Percentiles rank a stretch among this genome's conserved stretches.
These are phyloP conservation scores for Fusarium aywerte DNA, from an alignment of 2,329 filamentous ascomycete species.

Conservation along the genomic window DNA sequence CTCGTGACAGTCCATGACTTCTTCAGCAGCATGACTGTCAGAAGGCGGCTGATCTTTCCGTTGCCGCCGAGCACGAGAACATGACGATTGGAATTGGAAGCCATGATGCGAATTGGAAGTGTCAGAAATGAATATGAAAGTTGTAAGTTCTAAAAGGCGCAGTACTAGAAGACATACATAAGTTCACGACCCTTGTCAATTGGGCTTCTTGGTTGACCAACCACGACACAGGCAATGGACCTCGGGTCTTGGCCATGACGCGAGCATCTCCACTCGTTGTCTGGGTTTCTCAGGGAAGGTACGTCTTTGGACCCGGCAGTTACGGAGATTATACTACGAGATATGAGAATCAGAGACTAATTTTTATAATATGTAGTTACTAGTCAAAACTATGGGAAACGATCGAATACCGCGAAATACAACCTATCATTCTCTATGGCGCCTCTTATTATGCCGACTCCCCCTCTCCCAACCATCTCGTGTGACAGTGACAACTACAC, in stretches of 20 bases:
- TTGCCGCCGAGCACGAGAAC: slow-evolving; percentile 80
- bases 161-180: slow-evolving; percentile 12
- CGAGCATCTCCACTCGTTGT: slow-evolving; percentile 36
- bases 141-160: slow-evolving; percentile 22
- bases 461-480: neutral
- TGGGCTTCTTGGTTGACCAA: slow-evolving; percentile 3
- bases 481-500: neutral
- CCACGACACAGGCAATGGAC: slow-evolving; percentile 27
- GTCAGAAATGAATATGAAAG: neutral
- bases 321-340: neutral
- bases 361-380: neutral
- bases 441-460: neutral
- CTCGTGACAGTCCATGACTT: slow-evolving; percentile 78
- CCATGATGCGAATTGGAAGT: slow-evolving; percentile 21
- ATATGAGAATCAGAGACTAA: neutral
- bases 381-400: neutral
- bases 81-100: slow-evolving; percentile 45
- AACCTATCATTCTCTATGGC: neutral
- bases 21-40: slow-evolving; percentile 76
- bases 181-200: slow-evolving; percentile 21
- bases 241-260: slow-evolving; percentile 38
- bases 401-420: neutral
- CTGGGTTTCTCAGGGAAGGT: slow-evolving; percentile 3
- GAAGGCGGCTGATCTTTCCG: slow-evolving; percentile 75
- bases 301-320: neutral